These are phyloP conservation scores for Gossypium australe DNA, from an alignment of 345 rosid genomes.

Conservation along the genomic window DNA sequence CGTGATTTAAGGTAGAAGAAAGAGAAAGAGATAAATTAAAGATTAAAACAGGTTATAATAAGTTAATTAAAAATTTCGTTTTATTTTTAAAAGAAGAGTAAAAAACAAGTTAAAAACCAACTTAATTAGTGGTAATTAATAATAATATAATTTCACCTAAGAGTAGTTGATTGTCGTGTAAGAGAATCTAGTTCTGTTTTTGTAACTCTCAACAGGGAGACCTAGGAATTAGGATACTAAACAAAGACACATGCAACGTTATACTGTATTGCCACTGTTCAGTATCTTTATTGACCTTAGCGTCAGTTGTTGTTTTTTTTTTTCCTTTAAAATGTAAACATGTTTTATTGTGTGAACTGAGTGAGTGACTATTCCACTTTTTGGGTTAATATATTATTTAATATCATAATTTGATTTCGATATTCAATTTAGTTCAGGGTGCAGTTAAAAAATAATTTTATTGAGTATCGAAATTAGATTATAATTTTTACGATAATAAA, in stretches of 20 bases:
- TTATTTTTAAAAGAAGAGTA: too few species aligned
- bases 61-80: too few species aligned
- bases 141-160: not conserved
- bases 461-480: rapidly evolving
- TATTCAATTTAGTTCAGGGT: too few species aligned
- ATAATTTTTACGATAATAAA: too few species aligned
- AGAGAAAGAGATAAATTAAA: not conserved
- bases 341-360: too few species aligned
- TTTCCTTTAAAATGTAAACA: too few species aligned
- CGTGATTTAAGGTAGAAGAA: conserved; percentile 27
- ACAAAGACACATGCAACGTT: not conserved
- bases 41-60: not conserved
- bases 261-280: not conserved
- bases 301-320: too few species aligned
- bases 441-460: too few species aligned
- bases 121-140: too few species aligned
- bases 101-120: too few species aligned
- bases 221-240: not conserved
- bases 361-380: too few species aligned
- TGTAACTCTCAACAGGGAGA: not conserved
- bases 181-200: not conserved
- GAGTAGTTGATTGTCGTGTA: not conserved
- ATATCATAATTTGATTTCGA: rapidly evolving
- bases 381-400: too few species aligned
- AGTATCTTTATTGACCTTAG: not conserved